Percentiles rank a stretch among this genome's conserved stretches.
Evolutionary conservation across 169 alveolate genomes (phyloP).

Genomic region (Plasmodium fragile): DNA sequence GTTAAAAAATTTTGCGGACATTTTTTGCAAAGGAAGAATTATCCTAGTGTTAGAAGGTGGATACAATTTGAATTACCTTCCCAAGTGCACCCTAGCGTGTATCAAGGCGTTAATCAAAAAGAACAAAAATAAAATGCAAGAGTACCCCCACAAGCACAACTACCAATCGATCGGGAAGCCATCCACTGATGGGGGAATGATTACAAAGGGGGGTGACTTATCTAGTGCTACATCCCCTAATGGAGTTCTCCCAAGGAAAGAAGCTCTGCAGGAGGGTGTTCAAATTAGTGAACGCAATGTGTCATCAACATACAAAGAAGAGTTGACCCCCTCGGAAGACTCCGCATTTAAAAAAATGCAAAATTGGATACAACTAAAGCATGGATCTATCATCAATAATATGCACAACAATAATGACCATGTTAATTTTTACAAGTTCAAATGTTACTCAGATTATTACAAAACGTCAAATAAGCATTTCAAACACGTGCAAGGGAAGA

Average conservation of each 20-base stretch:
- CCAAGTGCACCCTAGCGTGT: conserved; percentile 78
- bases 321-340: neutral
- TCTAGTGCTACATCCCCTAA: neutral
- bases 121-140: conserved; percentile 19
- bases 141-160: neutral
- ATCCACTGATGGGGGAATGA: neutral
- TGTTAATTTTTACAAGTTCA: conserved; percentile 43
- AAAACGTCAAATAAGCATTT: neutral
- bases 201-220: neutral
- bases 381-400: neutral
- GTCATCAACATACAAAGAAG: neutral
- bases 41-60: conserved; percentile 96
- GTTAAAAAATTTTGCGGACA: conserved; percentile 91
- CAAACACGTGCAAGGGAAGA: neutral
- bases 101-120: conserved; percentile 73
- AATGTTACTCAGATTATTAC: neutral
- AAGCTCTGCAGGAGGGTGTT: neutral
- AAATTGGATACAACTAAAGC: neutral
- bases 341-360: neutral
- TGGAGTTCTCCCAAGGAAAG: neutral
- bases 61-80: conserved; percentile 82
- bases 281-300: neutral
- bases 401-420: neutral
- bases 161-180: neutral
- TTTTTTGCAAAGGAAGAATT: conserved; percentile 91